phyloP scores from a whole-genome alignment of 169 alveolate genomes.

The Babesia bovis region DNA sequence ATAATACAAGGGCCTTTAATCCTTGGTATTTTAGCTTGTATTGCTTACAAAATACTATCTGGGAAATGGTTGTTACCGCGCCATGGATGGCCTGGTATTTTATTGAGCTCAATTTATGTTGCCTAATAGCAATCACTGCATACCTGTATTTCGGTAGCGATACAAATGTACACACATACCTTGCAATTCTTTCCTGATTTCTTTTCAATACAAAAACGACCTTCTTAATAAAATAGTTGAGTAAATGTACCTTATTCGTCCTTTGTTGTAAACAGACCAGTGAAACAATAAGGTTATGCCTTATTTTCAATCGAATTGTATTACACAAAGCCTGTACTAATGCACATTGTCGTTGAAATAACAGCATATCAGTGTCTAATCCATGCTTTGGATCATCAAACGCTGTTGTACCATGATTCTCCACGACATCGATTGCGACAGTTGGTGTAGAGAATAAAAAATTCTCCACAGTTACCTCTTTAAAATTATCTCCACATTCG shows the following conservation, averaged over 20 bases:
- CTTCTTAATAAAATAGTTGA: constrained; percentile 4
- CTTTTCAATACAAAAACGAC: not conserved
- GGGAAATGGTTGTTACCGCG: not conserved
- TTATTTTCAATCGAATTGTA: constrained; percentile 3
- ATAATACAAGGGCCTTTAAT: too few species aligned
- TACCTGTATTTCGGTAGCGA: constrained; percentile 2
- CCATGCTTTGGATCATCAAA: not conserved
- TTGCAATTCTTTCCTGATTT: constrained; percentile 10
- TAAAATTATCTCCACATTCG: not conserved
- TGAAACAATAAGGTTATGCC: constrained; percentile 10
- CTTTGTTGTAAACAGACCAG: constrained; percentile 11
- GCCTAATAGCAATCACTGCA: constrained; percentile 19
- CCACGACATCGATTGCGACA: not conserved
- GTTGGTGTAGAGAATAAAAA: constrained; percentile 16
- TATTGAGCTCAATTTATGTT: not conserved
- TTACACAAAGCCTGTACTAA: constrained; percentile 5
- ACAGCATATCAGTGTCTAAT: not conserved
- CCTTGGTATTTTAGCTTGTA: too few species aligned
- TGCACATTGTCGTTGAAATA: not conserved
- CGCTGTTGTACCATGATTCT: not conserved
- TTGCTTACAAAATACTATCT: too few species aligned
- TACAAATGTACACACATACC: constrained; percentile 1
- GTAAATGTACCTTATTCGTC: constrained; percentile 1
- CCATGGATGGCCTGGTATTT: not conserved
- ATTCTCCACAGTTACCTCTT: not conserved